A percentile compares a stretch with the other conserved stretches of the same genome.
Conservation (phyloP, 306 rosid species). For the Castanospermum australe region DNA sequence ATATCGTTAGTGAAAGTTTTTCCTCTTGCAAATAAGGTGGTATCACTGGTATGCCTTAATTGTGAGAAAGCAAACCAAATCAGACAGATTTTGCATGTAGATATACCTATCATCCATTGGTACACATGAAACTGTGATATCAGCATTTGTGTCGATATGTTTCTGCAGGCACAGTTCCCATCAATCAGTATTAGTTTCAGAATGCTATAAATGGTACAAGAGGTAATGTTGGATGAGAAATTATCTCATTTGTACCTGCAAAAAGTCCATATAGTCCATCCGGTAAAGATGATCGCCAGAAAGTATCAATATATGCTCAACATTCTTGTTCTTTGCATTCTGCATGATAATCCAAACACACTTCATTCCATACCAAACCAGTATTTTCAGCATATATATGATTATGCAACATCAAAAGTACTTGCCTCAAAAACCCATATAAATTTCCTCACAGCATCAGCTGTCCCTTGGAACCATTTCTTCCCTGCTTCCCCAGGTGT, state of each 20-base stretch:
- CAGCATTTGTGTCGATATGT: constrained; percentile 72
- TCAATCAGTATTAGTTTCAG: neutral
- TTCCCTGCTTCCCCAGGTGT: constrained; percentile 83
- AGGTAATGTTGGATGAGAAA: neutral
- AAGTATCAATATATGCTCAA: constrained; percentile 73
- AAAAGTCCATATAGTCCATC: constrained; percentile 82
- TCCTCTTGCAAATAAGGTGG: neutral
- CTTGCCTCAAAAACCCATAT: constrained; percentile 82
- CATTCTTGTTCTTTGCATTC: constrained; percentile 80
- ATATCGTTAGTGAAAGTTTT: neutral
- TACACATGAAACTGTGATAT: constrained; percentile 80
- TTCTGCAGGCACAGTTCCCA: constrained; percentile 44
- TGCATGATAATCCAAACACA: constrained; percentile 24
- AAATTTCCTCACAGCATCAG: constrained; percentile 90
- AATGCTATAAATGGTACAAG: neutral
- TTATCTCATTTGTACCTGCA: constrained; percentile 52
- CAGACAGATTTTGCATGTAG: neutral
- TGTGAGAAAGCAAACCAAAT: neutral
- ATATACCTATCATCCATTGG: constrained; percentile 81
- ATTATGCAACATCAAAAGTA: neutral
- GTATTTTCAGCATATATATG: neutral
- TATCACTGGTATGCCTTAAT: neutral
- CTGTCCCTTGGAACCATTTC: constrained; percentile 89
- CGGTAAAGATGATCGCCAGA: constrained; percentile 91
- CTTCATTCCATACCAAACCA: neutral